Evolutionary conservation across 1,284 basidiomycete genomes (phyloP).

Genomic region (Tilletiaria anomala): DNA sequence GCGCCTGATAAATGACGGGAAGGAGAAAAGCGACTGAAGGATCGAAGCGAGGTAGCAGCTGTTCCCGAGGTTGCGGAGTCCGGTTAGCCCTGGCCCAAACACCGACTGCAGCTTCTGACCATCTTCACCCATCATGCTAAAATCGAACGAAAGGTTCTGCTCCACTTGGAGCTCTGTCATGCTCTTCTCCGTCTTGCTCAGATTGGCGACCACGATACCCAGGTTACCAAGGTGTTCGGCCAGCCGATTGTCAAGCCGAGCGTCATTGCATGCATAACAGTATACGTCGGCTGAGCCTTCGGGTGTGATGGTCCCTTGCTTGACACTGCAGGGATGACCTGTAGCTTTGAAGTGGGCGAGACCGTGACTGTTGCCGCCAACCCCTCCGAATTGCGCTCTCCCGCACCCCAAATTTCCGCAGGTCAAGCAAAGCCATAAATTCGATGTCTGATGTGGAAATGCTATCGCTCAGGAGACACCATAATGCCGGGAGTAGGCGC

Average conservation of each 20-base stretch:
- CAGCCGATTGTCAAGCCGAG: constrained; percentile 65
- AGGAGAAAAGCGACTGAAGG: constrained; percentile 70
- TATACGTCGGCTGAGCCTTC: constrained; percentile 87
- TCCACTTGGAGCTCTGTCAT: constrained; percentile 97
- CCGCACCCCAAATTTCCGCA: constrained; percentile 89
- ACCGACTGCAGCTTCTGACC: constrained; percentile 75
- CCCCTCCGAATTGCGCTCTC: constrained; percentile 67
- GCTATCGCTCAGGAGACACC: too few species aligned
- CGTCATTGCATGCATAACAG: constrained; percentile 84
- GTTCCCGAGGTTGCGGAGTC: constrained; percentile 83
- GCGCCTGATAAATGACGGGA: constrained; percentile 60
- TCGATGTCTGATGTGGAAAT: constrained; percentile 39
- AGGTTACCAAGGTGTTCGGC: constrained; percentile 34
- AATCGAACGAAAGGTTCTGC: constrained; percentile 88
- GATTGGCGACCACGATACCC: background rate
- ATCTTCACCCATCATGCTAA: constrained; percentile 78
- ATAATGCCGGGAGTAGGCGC: background rate
- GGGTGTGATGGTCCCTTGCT: constrained; percentile 89
- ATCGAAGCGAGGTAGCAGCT: constrained; percentile 97
- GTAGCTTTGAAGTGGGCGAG: constrained; percentile 64
- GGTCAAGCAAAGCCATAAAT: constrained; percentile 86
- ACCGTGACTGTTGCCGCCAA: constrained; percentile 80
- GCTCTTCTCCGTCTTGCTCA: constrained; percentile 78
- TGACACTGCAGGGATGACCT: constrained; percentile 71
- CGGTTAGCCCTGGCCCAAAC: constrained; percentile 77